Evolutionary conservation across 2,329 filamentous ascomycete species (phyloP), one percentile per base, ranked within the genome.

Genomic region (Fusarium mundagurra): DNA sequence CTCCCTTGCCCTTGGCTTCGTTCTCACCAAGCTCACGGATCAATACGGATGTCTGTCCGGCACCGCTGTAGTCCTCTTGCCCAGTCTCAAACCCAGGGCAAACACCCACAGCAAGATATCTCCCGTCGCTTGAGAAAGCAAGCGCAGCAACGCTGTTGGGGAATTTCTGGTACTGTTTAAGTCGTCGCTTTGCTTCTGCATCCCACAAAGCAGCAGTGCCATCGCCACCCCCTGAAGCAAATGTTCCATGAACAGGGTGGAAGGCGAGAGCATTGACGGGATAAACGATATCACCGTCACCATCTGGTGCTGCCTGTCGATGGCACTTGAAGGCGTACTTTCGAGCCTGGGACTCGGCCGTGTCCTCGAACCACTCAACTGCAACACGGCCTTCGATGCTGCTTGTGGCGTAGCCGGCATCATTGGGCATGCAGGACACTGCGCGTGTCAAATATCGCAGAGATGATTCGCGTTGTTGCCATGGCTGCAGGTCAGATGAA

Each of bases 291-390:
- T 98, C 95, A 36, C 88, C 91, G 44, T 89, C 88, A 16, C 88
- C 87, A 45, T 92, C 88, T 5, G 90, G 84, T 16, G 87, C 88
- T 3, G 91, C 88, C 82, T 97, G 94, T 9, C 96, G 90, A 84
- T 99, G 96, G 84, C 96, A 99, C 84, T 99, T 99, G 90, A 99
- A 99, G 20, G 96, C 96, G 82, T 98, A 99, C 83, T 98, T 98
- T 75, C 95, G 90, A 44, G 93, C 92, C 84, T 98, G 95, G 8
- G 93, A 95, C 82, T 96, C 93, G 47, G 91, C 87, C 10, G 91
- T 94, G 22, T 96, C 94, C 80, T 98, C 96, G 81, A 99, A 98
- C 94, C 95, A 98, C 83, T 99, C 96, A 2, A 99, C 96, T 0
- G 95, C 96, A 5, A 99, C 95, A 77, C 96, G 92, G 9, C 96